phyloP scores from a whole-genome alignment of 257 asterid genomes.

The Anisodus tanguticus region DNA sequence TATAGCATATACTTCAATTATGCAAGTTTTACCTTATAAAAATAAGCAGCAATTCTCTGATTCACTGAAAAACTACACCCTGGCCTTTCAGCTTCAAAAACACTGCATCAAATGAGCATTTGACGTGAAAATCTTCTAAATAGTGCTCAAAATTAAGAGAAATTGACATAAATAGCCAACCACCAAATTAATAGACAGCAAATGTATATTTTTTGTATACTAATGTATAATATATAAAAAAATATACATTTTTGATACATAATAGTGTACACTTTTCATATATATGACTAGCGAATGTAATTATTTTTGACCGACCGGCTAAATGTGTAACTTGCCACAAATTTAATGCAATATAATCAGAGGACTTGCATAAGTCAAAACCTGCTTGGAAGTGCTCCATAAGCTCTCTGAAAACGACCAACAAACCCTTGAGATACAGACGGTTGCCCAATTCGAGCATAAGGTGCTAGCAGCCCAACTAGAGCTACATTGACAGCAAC shows the following conservation, averaged over 20 bases:
- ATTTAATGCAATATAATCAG: background rate
- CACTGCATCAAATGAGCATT: constrained; percentile 53
- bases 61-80: constrained; percentile 73
- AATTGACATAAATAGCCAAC: no score
- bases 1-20: background rate
- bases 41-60: constrained; percentile 88
- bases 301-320: no score
- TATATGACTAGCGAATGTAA: no score
- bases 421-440: constrained; percentile 70
- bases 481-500: constrained; percentile 93
- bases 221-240: no score
- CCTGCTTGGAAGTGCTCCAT: constrained; percentile 98
- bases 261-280: no score
- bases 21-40: constrained; percentile 68
- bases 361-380: constrained; percentile 31
- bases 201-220: no score
- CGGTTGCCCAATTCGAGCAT: constrained; percentile 79
- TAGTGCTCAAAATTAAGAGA: background rate
- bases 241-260: no score
- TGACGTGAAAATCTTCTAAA: constrained; percentile 20
- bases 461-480: constrained; percentile 97
- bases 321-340: no score
- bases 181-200: no score
- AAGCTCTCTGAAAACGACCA: constrained; percentile 71
- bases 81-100: constrained; percentile 93